These are phyloP conservation scores for Anthracocystis setariae DNA, from an alignment of 1,284 basidiomycete species.

Conservation along the genomic window DNA sequence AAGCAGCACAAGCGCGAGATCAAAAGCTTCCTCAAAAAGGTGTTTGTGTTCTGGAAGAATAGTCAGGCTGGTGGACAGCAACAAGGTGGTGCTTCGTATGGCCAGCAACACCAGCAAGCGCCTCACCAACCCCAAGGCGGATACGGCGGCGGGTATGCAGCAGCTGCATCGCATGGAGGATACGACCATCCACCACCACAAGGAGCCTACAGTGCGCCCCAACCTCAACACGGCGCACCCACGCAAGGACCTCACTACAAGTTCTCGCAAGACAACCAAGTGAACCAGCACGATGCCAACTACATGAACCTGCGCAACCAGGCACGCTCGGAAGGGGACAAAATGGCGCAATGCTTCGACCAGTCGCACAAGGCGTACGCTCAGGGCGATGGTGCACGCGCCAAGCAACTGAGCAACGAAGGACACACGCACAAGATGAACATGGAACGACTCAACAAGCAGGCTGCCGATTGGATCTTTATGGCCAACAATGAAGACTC, in stretches of 20 bases:
- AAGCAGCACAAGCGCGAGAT: slow-evolving; percentile 60
- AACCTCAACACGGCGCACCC: slow-evolving; percentile 28
- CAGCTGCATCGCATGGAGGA: slow-evolving; percentile 18
- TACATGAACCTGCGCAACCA: slow-evolving; percentile 62
- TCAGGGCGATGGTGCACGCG: slow-evolving; percentile 78
- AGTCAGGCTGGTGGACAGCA: slow-evolving; percentile 31
- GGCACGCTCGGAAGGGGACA: slow-evolving; percentile 62
- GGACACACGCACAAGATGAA: slow-evolving; percentile 82
- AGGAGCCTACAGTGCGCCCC: slow-evolving; percentile 49
- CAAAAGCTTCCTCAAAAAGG: slow-evolving; percentile 57
- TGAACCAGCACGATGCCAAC: slow-evolving; percentile 63
- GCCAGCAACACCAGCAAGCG: slow-evolving; percentile 17
- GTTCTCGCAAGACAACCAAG: slow-evolving; percentile 59
- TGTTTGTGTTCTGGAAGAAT: slow-evolving; percentile 56
- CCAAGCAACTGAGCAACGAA: slow-evolving; percentile 83
- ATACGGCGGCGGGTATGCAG: slow-evolving; percentile 27
- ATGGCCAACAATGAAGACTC: slow-evolving; percentile 65
- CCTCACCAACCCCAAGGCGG: slow-evolving; percentile 17
- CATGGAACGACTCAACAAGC: slow-evolving; percentile 82
- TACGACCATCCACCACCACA: slow-evolving; percentile 51
- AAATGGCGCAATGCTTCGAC: slow-evolving; percentile 64
- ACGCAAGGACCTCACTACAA: slow-evolving; percentile 51
- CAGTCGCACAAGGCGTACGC: slow-evolving; percentile 73
- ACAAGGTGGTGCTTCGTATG: slow-evolving; percentile 19
- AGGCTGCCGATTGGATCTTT: slow-evolving; percentile 92